A percentile compares a stretch with the other conserved stretches of the same genome.
Conservation (phyloP, 495 filamentous ascomycete genomes). For the Xylaria bambusicola region DNA sequence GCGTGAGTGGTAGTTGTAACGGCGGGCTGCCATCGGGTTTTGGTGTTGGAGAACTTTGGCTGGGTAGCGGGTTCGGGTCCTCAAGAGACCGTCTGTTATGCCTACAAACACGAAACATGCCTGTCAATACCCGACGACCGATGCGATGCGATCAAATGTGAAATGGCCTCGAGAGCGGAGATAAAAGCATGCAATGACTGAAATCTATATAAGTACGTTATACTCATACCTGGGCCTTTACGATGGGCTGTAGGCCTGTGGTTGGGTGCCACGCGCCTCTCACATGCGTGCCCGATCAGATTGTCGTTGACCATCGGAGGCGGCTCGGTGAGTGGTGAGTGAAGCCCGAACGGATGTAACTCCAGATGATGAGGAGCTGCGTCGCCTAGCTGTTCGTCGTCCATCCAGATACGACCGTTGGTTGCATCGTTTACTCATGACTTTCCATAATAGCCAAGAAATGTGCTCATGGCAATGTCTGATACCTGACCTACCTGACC, state of each 20-base stretch:
- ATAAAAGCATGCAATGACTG: no score
- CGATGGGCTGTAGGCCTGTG: no score
- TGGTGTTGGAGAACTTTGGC: neutral
- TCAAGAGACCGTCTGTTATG: neutral
- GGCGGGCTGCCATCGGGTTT: conserved; percentile 2
- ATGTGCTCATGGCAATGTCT: neutral
- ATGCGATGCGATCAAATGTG: no score
- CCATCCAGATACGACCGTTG: neutral
- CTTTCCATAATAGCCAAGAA: conserved; percentile 2
- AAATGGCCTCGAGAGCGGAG: no score
- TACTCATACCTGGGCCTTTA: no score
- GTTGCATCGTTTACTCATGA: neutral
- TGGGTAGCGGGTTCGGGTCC: neutral
- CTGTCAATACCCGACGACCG: neutral
- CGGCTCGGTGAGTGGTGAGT: conserved; percentile 16
- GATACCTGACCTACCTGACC: neutral
- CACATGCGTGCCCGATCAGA: neutral
- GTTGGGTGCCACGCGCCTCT: neutral
- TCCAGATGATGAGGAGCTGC: neutral
- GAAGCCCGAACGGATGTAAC: conserved; percentile 14
- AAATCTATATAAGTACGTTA: no score
- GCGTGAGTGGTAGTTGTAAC: conserved; percentile 1
- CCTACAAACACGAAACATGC: neutral
- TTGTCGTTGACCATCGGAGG: conserved; percentile 8
- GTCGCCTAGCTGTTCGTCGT: neutral